Percentiles rank a stretch among this genome's conserved stretches.
phyloP scores from a whole-genome alignment of 176 grass and related monocot species.

The Avena atlantica region DNA sequence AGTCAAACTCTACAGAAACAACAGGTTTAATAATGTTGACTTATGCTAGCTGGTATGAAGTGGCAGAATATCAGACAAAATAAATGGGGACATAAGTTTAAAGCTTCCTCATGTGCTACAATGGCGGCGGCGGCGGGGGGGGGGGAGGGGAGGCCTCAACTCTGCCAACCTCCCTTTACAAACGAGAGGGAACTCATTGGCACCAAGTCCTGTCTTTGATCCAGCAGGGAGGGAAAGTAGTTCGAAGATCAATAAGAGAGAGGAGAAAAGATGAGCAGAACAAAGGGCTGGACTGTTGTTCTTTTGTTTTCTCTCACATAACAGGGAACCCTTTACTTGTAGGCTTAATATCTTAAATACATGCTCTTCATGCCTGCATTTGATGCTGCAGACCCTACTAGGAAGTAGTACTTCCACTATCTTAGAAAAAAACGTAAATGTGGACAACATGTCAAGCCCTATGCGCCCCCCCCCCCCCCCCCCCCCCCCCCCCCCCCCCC shows the following conservation, averaged over 20 bases:
- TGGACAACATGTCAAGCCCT: constrained; percentile 20
- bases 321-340: background rate
- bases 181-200: background rate
- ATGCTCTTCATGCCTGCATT: constrained; percentile 15
- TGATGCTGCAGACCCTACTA: constrained; percentile 8
- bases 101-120: background rate
- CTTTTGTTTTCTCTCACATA: background rate
- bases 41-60: background rate
- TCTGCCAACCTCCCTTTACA: background rate
- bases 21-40: constrained; percentile 19
- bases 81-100: background rate
- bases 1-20: constrained; percentile 28
- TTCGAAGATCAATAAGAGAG: constrained; percentile 11
- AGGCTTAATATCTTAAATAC: constrained; percentile 28
- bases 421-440: constrained; percentile 24
- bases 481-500: too few relatives aligned
- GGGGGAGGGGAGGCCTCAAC: background rate
- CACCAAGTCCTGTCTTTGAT: background rate
- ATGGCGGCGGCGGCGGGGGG: background rate
- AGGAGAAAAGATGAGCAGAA: background rate
- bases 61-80: constrained; percentile 14
- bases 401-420: constrained; percentile 7
- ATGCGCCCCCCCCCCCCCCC: background rate
- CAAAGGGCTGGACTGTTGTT: background rate
- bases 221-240: background rate